Evolutionary conservation across 768 basidiomycete genomes (phyloP).

Genomic region (Imleria badia): DNA sequence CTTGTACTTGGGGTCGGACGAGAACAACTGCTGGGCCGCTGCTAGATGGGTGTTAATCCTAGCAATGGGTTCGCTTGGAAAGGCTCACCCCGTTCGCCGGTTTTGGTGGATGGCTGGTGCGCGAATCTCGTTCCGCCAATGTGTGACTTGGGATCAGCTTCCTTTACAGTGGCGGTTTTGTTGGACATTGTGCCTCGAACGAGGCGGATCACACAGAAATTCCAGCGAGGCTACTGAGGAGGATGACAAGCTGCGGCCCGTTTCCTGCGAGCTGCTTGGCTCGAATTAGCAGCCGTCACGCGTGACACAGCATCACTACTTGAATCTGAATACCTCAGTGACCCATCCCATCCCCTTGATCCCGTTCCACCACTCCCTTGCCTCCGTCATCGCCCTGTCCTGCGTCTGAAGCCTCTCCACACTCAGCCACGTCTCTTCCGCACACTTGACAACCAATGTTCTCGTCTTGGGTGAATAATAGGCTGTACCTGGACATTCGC

Average conservation of each 20-base stretch:
- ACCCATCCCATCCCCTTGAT: conserved; percentile 36
- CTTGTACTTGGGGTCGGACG: conserved; percentile 89
- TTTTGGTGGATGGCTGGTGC: conserved; percentile 18
- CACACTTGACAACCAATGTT: conserved; percentile 56
- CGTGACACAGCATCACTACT: conserved; percentile 8
- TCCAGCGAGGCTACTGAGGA: conserved; percentile 4
- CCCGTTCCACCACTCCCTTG: conserved; percentile 82
- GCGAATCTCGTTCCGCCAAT: conserved; percentile 8
- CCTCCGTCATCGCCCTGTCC: conserved; percentile 51
- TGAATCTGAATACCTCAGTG: conserved; percentile 12
- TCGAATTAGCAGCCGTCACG: conserved; percentile 17
- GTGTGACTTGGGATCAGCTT: conserved; percentile 16
- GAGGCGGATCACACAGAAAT: conserved; percentile 15
- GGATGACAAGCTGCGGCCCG: background rate
- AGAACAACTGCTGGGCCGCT: conserved; percentile 53
- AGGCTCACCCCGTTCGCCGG: conserved; percentile 33
- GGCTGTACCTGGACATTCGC: conserved; percentile 41
- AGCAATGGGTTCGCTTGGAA: background rate
- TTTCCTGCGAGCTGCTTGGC: background rate
- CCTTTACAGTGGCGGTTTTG: conserved; percentile 15
- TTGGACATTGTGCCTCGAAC: conserved; percentile 19
- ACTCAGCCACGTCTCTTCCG: conserved; percentile 47
- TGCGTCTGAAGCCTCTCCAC: conserved; percentile 63
- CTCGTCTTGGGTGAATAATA: conserved; percentile 40
- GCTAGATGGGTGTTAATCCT: conserved; percentile 32